These are phyloP conservation scores for Verruconis gallopava DNA, from an alignment of 2,329 filamentous ascomycete genomes.

Conservation along the genomic window DNA sequence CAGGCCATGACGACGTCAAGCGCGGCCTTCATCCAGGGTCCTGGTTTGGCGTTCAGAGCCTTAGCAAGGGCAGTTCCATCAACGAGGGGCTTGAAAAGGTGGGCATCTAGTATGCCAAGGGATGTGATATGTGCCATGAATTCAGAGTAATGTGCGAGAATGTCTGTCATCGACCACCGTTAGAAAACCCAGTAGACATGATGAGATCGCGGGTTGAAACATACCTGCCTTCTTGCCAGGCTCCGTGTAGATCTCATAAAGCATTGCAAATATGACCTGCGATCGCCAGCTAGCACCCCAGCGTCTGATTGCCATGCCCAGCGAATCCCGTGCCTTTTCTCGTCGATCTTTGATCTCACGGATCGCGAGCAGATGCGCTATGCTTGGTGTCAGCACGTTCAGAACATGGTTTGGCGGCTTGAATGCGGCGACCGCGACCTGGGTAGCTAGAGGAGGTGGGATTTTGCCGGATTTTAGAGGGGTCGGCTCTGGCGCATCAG, in stretches of 20 bases:
- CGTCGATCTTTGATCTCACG: conserved; percentile 32
- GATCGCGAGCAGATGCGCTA: conserved; percentile 51
- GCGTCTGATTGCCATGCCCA: conserved; percentile 61
- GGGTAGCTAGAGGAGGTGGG: conserved; percentile 44
- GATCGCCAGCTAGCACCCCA: conserved; percentile 64
- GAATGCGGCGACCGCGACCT: conserved; percentile 61
- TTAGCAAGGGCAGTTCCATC: conserved; percentile 64
- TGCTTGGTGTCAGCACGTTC: conserved; percentile 51
- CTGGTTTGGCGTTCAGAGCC: conserved; percentile 53
- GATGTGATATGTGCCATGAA: conserved; percentile 41
- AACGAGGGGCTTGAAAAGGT: conserved; percentile 39
- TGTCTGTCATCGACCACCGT: conserved; percentile 20
- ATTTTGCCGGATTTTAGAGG: conserved; percentile 34
- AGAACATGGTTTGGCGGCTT: conserved; percentile 65
- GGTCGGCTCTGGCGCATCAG: conserved; percentile 33
- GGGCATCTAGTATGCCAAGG: conserved; percentile 38
- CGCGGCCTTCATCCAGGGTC: conserved; percentile 73
- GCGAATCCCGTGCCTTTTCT: conserved; percentile 42
- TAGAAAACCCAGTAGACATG: not conserved
- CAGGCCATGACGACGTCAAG: conserved; percentile 72
- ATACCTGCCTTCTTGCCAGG: conserved; percentile 27
- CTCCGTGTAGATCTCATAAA: conserved; percentile 44
- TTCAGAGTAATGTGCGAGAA: conserved; percentile 37
- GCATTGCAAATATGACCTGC: conserved; percentile 54
- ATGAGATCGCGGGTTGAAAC: too few relatives aligned